Conservation (phyloP, 1,284 basidiomycete species). For the Kwoniella shivajii region DNA sequence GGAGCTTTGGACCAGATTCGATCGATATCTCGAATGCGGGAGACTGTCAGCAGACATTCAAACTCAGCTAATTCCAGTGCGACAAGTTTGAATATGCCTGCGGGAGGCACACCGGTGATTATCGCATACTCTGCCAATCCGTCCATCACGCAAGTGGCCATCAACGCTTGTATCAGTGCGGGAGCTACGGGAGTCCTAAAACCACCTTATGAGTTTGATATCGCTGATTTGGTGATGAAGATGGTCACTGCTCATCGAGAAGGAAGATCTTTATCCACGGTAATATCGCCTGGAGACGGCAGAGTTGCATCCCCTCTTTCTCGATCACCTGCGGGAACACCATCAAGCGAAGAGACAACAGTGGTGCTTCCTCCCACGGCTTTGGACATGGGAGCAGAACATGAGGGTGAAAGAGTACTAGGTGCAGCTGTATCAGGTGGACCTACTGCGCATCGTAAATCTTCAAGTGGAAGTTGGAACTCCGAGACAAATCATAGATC, state of each 20-base stretch:
- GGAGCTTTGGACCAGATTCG: constrained; percentile 40
- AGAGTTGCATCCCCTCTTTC: constrained; percentile 4
- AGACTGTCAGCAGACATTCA: neutral
- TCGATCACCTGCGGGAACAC: neutral
- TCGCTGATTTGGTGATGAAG: constrained; percentile 28
- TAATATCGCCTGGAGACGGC: neutral
- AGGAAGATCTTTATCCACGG: constrained; percentile 5
- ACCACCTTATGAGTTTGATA: constrained; percentile 46
- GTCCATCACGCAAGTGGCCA: constrained; percentile 34
- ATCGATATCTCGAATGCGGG: constrained; percentile 31
- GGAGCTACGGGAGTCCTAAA: constrained; percentile 50
- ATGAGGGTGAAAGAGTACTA: constrained; percentile 46
- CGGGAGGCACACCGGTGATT: constrained; percentile 31
- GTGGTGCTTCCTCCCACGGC: constrained; percentile 49
- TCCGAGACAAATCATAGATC: constrained; percentile 2
- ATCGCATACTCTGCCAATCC: constrained; percentile 51
- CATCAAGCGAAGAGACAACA: constrained; percentile 8
- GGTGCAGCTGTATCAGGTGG: constrained; percentile 17
- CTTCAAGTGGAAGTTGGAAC: constrained; percentile 12
- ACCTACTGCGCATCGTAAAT: constrained; percentile 1
- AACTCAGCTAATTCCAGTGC: neutral
- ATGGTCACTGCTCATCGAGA: constrained; percentile 39
- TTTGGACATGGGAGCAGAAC: constrained; percentile 39
- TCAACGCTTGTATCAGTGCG: constrained; percentile 41
- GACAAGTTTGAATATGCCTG: neutral